phyloP scores from a whole-genome alignment of 495 filamentous ascomycete genomes.

The Lindgomyces ingoldianus region DNA sequence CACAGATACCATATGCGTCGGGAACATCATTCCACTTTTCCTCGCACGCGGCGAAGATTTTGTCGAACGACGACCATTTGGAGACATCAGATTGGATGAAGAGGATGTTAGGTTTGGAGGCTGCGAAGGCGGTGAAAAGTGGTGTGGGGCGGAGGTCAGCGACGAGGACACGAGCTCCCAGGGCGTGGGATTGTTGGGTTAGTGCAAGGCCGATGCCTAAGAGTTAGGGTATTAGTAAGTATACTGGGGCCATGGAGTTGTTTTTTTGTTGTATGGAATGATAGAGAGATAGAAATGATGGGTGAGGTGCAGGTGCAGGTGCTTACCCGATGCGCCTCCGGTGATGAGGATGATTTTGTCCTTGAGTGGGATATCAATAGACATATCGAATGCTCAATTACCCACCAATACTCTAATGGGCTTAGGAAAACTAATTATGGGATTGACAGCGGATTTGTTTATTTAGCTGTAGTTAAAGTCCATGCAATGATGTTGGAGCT shows the following conservation, averaged over 20 bases:
- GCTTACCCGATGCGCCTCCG: slow-evolving; percentile 27
- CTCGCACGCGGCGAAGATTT: slow-evolving; percentile 38
- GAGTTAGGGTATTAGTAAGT: no score
- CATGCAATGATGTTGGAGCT: not conserved
- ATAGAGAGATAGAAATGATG: not conserved
- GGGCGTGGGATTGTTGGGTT: slow-evolving; percentile 31
- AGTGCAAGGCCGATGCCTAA: slow-evolving; percentile 43
- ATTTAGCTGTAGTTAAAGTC: not conserved
- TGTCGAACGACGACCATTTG: slow-evolving; percentile 39
- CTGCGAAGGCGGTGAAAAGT: slow-evolving; percentile 32
- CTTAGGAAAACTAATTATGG: not conserved
- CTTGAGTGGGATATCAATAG: slow-evolving; percentile 35
- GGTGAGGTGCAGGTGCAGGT: not conserved
- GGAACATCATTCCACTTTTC: slow-evolving; percentile 44
- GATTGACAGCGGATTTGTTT: not conserved
- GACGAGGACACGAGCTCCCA: slow-evolving; percentile 41
- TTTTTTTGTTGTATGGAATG: no score
- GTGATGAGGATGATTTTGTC: slow-evolving; percentile 42
- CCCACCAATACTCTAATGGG: not conserved
- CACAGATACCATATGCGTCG: slow-evolving; percentile 41
- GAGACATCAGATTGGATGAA: slow-evolving; percentile 46
- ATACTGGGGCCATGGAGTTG: no score
- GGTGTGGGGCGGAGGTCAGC: slow-evolving; percentile 41
- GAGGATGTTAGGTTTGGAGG: slow-evolving; percentile 19
- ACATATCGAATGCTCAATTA: not conserved